phyloP scores from a whole-genome alignment of 2,329 filamentous ascomycete species.

The Curvularia verruculosa region DNA sequence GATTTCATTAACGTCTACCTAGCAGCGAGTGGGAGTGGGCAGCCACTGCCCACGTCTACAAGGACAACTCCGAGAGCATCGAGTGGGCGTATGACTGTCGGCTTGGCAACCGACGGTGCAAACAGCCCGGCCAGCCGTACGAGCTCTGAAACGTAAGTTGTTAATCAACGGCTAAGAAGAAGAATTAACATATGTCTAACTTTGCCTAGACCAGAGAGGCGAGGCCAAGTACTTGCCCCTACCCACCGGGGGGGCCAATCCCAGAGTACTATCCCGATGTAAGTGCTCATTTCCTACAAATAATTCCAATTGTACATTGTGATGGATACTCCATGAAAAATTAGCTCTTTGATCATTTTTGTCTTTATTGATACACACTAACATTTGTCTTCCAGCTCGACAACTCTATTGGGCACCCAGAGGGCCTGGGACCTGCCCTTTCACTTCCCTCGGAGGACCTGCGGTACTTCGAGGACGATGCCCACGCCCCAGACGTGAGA shows the following conservation, averaged over 20 bases:
- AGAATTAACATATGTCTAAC: slow-evolving; percentile 2
- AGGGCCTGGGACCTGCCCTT: no score
- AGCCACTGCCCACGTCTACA: slow-evolving; percentile 15
- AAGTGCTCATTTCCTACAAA: not conserved
- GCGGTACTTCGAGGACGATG: no score
- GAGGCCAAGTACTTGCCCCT: not conserved
- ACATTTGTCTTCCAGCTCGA: not conserved
- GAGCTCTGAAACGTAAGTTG: not conserved
- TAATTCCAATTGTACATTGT: not conserved
- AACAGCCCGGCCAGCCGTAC: not conserved
- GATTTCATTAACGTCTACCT: not conserved
- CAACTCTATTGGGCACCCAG: no score
- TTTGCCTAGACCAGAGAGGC: slow-evolving; percentile 4
- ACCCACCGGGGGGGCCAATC: not conserved
- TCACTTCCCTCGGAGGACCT: no score
- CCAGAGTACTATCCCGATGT: not conserved
- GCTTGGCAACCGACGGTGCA: not conserved
- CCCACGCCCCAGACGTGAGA: no score
- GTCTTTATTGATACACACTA: slow-evolving; percentile 2
- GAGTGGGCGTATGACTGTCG: not conserved
- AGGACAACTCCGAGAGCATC: slow-evolving; percentile 15
- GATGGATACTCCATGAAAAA: not conserved
- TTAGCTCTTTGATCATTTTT: not conserved
- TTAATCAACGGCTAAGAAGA: not conserved
- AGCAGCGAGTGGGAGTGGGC: not conserved